These are phyloP conservation scores for Fusarium anthophilum DNA, from an alignment of 2,329 filamentous ascomycete species.

Conservation along the genomic window DNA sequence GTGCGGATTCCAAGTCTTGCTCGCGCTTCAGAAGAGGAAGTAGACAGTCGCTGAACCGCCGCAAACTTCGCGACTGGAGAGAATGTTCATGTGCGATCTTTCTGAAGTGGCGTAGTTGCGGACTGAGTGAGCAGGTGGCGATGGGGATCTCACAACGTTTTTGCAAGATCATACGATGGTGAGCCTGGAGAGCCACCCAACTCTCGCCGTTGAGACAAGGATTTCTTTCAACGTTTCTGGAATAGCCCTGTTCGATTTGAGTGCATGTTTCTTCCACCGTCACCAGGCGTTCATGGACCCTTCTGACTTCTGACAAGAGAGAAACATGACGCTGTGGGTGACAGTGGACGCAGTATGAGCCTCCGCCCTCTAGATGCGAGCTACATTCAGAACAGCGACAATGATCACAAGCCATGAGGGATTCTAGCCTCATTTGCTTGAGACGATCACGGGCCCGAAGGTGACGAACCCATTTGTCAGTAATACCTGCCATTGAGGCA, in stretches of 20 bases:
- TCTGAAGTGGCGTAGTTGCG: fast-evolving
- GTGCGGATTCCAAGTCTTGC: not conserved
- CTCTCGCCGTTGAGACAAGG: fast-evolving
- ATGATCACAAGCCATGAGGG: fast-evolving
- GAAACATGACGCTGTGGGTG: no score
- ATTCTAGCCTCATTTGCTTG: no score
- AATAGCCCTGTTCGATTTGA: fast-evolving
- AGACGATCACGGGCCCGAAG: fast-evolving
- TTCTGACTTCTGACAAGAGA: fast-evolving
- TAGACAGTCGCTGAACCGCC: fast-evolving
- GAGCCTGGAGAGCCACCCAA: fast-evolving
- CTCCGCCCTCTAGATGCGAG: no score
- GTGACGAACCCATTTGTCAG: no score
- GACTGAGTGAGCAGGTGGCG: fast-evolving
- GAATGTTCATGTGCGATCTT: fast-evolving
- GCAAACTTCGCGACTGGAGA: fast-evolving
- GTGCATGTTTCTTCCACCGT: not conserved
- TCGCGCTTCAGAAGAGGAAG: not conserved
- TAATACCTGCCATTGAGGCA: not conserved
- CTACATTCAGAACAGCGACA: fast-evolving
- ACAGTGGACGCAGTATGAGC: no score
- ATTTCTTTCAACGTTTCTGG: fast-evolving
- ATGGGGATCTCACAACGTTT: fast-evolving
- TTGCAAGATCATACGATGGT: fast-evolving
- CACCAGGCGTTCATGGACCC: fast-evolving